A percentile compares a stretch with the other conserved stretches of the same genome.
Conservation (phyloP, 345 rosid species). For the Eucalyptus viminalis region DNA sequence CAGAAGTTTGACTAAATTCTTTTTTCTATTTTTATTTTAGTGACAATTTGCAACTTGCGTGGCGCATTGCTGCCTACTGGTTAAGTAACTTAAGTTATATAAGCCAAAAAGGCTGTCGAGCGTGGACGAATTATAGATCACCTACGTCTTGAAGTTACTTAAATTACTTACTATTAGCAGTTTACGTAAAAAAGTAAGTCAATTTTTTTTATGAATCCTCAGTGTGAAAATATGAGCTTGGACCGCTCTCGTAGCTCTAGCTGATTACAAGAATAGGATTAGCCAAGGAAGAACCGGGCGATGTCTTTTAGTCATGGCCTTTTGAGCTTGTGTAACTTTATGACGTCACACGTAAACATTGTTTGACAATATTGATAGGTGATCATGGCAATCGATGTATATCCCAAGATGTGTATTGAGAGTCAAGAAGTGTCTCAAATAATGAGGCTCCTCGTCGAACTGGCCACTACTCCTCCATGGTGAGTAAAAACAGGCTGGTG, state of each 20-base stretch:
- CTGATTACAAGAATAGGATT: not conserved
- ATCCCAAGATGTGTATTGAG: not conserved
- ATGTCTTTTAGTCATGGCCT: not conserved
- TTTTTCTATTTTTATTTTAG: not conserved
- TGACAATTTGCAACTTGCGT: not conserved
- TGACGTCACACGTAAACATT: not conserved
- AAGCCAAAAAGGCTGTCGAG: not conserved
- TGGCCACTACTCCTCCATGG: not conserved
- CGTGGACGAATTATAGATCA: not conserved
- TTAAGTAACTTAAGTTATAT: not conserved
- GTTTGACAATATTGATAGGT: not conserved
- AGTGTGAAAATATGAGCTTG: not conserved
- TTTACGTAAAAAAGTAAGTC: not conserved
- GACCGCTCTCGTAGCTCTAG: not conserved
- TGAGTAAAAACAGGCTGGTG: not conserved
- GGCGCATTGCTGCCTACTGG: not conserved
- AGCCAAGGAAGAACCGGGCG: not conserved
- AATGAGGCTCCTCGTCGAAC: not conserved
- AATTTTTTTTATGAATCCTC: fast-evolving
- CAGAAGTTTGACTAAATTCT: not conserved
- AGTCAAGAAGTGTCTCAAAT: not conserved
- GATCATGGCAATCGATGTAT: not conserved
- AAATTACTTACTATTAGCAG: not conserved
- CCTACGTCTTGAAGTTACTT: not conserved
- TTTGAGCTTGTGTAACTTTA: not conserved